These are phyloP conservation scores for Kodamaea jinghongensis DNA, from an alignment of 805 yeast species.

Conservation along the genomic window DNA sequence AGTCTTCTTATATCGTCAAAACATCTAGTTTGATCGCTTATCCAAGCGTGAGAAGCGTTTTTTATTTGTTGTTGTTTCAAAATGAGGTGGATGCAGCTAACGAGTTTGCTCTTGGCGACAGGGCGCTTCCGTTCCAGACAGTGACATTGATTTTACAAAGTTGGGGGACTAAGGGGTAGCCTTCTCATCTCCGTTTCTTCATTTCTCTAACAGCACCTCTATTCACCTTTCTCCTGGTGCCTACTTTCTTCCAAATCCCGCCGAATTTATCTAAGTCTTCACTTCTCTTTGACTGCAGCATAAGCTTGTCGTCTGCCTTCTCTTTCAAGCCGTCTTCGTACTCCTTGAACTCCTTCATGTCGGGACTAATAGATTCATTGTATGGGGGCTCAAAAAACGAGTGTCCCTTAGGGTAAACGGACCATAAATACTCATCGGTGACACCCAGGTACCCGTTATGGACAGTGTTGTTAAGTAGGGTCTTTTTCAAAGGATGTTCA, in stretches of 20 bases:
- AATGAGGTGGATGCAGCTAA: no score
- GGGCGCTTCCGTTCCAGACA: no score
- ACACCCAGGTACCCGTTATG: conserved; percentile 34
- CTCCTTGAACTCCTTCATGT: conserved; percentile 28
- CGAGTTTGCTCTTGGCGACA: no score
- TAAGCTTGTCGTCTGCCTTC: conserved; percentile 18
- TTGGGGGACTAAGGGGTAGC: no score
- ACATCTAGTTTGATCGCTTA: no score
- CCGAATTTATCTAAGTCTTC: conserved; percentile 18
- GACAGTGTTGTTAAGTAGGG: conserved; percentile 39
- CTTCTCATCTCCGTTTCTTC: conserved; percentile 24
- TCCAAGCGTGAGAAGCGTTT: no score
- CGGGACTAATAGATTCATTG: conserved; percentile 18
- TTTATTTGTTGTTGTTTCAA: no score
- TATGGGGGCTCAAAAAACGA: conserved; percentile 36
- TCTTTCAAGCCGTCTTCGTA: conserved; percentile 33
- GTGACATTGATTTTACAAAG: no score
- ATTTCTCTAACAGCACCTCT: conserved; percentile 33
- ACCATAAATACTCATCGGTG: conserved; percentile 41
- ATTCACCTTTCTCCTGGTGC: conserved; percentile 34
- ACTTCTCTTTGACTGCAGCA: conserved; percentile 19
- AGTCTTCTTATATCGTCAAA: no score
- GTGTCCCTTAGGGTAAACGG: conserved; percentile 33
- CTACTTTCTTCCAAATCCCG: conserved; percentile 19
- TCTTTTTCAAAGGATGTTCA: conserved; percentile 34